Base-by-base conservation (phyloP, 805 yeast species). In the Candida khao-thaluensis region DNA sequence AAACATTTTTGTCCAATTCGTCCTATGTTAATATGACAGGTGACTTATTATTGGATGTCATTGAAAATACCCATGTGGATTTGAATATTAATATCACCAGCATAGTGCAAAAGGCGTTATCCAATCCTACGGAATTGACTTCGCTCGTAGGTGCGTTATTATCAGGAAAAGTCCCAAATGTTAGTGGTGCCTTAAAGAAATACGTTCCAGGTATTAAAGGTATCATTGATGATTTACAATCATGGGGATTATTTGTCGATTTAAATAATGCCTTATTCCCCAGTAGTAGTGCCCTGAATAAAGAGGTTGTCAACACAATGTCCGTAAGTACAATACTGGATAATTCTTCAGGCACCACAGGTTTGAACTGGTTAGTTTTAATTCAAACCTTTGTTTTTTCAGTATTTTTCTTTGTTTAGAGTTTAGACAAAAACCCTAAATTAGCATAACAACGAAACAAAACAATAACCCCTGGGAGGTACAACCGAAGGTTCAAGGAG, bases 1-100 rank as follows among this genome's bases (percentile, higher is more conserved):
- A 69, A 48, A 44, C 59, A 27, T 53, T 64, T 41, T 44, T 69
- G 28, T 59, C 67, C 9, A 52, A 60, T 40, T 60, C 58, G 41
- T 49, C 52, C 3, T 68, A 68, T 46, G 55, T 59, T 16, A 62
- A 64, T 42, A 53, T 66, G 60, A 62, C 70, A 2, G 69, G 56
- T 2, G 49, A 47, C 12, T 52, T 66, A n/a, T 45, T 53, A n/a
- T 37, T 49, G 11, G 66, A 65, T 39, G 41, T 65, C 22, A 34
- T 50, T 18, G 37, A 40, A 7, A 48, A 63, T 7, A 63, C 62
- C n/a, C 54, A 57, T 7, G 39, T 68, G 33, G 48, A 49, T 38
- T 33, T 52, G 6, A 14, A 17, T 15, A 15, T 69, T 21, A 65
- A 67, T 41, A 38, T 63, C 14, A 49, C 67, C 17, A 37, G 48